These are phyloP conservation scores for Puccinia polysora DNA, from an alignment of 1,284 basidiomycete species.

Conservation along the genomic window DNA sequence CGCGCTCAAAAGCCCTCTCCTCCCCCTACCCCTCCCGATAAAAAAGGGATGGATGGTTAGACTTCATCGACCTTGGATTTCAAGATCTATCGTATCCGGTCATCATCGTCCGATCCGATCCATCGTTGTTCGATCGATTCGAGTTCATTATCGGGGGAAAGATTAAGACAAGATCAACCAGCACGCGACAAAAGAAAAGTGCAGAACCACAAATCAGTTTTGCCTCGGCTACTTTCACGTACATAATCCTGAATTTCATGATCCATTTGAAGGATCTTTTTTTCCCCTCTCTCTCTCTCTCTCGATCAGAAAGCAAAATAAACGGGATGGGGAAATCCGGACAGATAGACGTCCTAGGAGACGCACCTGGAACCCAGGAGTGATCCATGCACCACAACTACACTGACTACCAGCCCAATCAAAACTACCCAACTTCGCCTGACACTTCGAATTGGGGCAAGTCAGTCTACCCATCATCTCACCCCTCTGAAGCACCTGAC, in stretches of 20 bases:
- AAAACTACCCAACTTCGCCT: slow-evolving; percentile 84
- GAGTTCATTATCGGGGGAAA: too few species aligned
- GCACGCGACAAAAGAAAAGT: neutral
- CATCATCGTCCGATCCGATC: too few species aligned
- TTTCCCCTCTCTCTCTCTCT: too few species aligned
- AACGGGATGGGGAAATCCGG: neutral
- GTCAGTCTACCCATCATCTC: slow-evolving; percentile 77
- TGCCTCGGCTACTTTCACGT: too few species aligned
- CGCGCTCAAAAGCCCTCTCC: too few species aligned
- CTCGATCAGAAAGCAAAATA: neutral
- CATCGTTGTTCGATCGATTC: too few species aligned
- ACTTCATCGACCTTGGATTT: slow-evolving; percentile 43
- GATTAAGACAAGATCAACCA: too few species aligned
- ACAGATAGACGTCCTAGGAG: slow-evolving; percentile 7
- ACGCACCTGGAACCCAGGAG: slow-evolving; percentile 58
- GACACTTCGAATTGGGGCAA: slow-evolving; percentile 85
- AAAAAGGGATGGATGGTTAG: too few species aligned
- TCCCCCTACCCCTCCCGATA: too few species aligned
- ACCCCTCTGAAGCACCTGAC: slow-evolving; percentile 67
- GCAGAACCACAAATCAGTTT: neutral
- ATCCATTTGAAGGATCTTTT: too few species aligned
- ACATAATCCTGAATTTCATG: too few species aligned
- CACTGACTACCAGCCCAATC: slow-evolving; percentile 95
- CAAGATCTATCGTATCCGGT: slow-evolving; percentile 26
- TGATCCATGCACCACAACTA: slow-evolving; percentile 84